Conservation (phyloP, 805 yeast species). For the Metschnikowia anglica region DNA sequence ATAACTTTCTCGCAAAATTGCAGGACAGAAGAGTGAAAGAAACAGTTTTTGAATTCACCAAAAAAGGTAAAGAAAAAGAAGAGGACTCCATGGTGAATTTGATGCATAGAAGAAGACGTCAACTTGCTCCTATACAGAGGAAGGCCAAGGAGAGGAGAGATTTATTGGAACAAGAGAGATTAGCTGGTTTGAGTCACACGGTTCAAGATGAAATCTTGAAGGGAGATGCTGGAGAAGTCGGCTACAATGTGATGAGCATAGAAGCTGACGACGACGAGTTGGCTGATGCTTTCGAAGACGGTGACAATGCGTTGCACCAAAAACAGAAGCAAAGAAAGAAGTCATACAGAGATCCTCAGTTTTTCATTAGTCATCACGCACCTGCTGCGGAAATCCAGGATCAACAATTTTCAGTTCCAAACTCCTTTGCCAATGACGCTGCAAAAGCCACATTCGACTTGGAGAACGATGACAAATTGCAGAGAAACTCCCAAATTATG, state of each 20-base stretch:
- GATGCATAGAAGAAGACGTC: conserved; percentile 84
- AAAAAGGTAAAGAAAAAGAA: conserved; percentile 43
- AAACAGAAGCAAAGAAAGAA: conserved; percentile 31
- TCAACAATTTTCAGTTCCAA: conserved; percentile 55
- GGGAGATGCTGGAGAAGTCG: conserved; percentile 49
- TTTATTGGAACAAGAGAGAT: conserved; percentile 67
- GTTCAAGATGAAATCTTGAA: conserved; percentile 72
- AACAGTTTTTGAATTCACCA: conserved; percentile 88
- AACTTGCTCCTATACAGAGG: conserved; percentile 83
- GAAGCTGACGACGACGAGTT: conserved; percentile 48
- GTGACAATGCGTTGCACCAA: conserved; percentile 38
- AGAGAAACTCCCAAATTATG: conserved; percentile 68
- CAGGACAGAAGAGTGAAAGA: conserved; percentile 72
- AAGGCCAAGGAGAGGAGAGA: conserved; percentile 70
- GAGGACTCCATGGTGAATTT: conserved; percentile 72
- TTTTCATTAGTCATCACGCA: conserved; percentile 86
- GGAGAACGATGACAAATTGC: conserved; percentile 70
- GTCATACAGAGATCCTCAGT: conserved; percentile 71
- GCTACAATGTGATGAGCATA: conserved; percentile 43
- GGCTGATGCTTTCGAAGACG: conserved; percentile 51
- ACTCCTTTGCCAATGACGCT: conserved; percentile 80
- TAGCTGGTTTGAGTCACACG: conserved; percentile 70
- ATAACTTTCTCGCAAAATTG: conserved; percentile 67
- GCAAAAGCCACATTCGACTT: conserved; percentile 84
- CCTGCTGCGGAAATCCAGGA: conserved; percentile 80